Evolutionary conservation across 495 filamentous ascomycete species (phyloP).

Genomic region (Wilcoxina mikolae): DNA sequence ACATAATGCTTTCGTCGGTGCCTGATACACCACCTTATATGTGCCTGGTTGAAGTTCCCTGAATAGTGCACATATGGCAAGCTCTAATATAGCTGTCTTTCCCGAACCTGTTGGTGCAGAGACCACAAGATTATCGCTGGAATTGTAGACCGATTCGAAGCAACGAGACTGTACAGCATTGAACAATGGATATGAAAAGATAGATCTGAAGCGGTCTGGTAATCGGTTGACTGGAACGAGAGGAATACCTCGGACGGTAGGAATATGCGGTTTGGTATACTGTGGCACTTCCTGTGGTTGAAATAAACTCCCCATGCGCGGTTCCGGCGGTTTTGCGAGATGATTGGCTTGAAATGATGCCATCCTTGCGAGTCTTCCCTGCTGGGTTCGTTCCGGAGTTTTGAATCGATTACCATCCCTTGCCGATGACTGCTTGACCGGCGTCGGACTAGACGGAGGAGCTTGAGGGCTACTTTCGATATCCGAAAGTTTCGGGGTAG

Average conservation of each 20-base stretch:
- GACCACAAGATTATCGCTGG: constrained; percentile 72
- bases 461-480: not conserved
- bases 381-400: not conserved
- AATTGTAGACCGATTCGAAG: constrained; percentile 55
- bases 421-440: not conserved
- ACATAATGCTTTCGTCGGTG: constrained; percentile 86
- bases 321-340: not conserved
- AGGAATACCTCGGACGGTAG: constrained; percentile 49
- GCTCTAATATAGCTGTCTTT: constrained; percentile 80
- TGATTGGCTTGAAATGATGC: not conserved
- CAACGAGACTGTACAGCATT: constrained; percentile 89
- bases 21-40: constrained; percentile 91
- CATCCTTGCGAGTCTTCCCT: not conserved
- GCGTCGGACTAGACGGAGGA: not conserved
- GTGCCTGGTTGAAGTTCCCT: constrained; percentile 45
- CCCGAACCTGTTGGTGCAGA: constrained; percentile 87
- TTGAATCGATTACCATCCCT: not conserved
- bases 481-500: not conserved
- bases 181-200: constrained; percentile 73
- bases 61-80: constrained; percentile 75
- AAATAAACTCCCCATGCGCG: not conserved
- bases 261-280: constrained; percentile 9
- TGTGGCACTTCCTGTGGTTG: not conserved
- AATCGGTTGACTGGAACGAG: constrained; percentile 59
- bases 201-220: constrained; percentile 57